Base-by-base conservation (phyloP, 139 green algal species). In the Ettlia oleoabundans region DNA sequence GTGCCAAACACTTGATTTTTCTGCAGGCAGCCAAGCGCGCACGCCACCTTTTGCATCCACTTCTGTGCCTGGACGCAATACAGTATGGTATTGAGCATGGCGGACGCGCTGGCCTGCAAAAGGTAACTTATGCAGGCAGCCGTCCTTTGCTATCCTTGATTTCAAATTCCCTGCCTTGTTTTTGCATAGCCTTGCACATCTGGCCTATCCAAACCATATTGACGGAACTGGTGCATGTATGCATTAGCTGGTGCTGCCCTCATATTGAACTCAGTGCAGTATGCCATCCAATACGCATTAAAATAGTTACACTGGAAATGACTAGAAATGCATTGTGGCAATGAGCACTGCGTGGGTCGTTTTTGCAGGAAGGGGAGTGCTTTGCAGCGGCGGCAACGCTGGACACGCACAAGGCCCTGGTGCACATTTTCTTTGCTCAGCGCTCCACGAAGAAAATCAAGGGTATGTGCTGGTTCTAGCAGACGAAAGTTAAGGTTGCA, bases 391-490 rank as follows among this genome's bases (percentile, higher is more conserved):
- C 93, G 2, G 91, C 93, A 1, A 74, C 86, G 5, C 86, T 98
- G 81, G 91, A 95, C 88, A 93, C 92, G 0, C 95, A 98, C 89
- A 97, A 97, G 87, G 93, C 93, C 0, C 90, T 99, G 40, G 96
- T 98, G 61, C 96, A 99, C 93, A 97, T 99, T 78, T 99, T 99
- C 91, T 98, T 99, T 62, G 94, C 97, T 3, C 92, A 96, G 88
- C 88, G 97, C 51, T 83, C 91, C 77, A 99, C 97, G 40, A 97
- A 98, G 85, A 96, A 96, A 86, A 85, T 97, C 41, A 76, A 70
- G 71, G 78, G 78, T 83, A 64, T 10, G 78, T 3, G 26, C 30
- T 47, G 7, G 15, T 15, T 10, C 47, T 24, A 10, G 47, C 15
- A 15, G 15, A 58, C 15, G 15, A 15, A 58, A 58, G 47, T 58